Evolutionary conservation across 139 green algal genomes (phyloP).

Genomic region (Chlamydomonas asymmetrica): DNA sequence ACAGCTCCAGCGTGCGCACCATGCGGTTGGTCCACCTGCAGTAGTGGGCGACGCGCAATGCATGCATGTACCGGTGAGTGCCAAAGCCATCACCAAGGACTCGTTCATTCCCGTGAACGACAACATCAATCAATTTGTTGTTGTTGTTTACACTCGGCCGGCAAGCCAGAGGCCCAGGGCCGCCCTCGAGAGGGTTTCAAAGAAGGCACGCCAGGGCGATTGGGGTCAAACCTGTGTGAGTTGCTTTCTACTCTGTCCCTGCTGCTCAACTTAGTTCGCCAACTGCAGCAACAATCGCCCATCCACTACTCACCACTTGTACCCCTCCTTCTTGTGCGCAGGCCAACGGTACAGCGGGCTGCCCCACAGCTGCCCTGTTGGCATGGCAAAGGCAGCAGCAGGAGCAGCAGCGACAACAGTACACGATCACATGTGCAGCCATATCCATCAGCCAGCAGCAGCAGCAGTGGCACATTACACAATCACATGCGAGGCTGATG

Average conservation of each 20-base stretch:
- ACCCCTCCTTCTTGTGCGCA: conserved; percentile 74
- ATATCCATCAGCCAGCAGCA: too few species aligned
- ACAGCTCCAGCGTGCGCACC: conserved; percentile 81
- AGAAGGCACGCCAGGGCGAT: too few species aligned
- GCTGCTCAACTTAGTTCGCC: background rate
- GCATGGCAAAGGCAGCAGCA: background rate
- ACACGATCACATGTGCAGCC: background rate
- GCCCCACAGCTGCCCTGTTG: conserved; percentile 93
- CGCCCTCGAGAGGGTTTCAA: too few species aligned
- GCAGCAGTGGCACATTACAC: too few species aligned
- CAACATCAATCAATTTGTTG: background rate
- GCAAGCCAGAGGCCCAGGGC: too few species aligned
- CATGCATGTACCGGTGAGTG: background rate
- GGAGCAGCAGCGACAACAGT: background rate
- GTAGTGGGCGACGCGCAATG: too few species aligned
- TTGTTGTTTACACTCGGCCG: too few species aligned
- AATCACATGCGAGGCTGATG: too few species aligned
- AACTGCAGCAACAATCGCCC: background rate
- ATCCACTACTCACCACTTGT: conserved; percentile 34
- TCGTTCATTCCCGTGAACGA: background rate
- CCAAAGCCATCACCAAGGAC: too few species aligned
- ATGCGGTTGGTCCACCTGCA: conserved; percentile 89
- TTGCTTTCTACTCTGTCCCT: too few species aligned
- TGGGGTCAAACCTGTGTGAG: too few species aligned
- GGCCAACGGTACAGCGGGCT: conserved; percentile 90